A percentile compares a stretch with the other conserved stretches of the same genome.
Conservation (phyloP, 2,329 filamentous ascomycete genomes). For the Pyrenophora graminea region DNA sequence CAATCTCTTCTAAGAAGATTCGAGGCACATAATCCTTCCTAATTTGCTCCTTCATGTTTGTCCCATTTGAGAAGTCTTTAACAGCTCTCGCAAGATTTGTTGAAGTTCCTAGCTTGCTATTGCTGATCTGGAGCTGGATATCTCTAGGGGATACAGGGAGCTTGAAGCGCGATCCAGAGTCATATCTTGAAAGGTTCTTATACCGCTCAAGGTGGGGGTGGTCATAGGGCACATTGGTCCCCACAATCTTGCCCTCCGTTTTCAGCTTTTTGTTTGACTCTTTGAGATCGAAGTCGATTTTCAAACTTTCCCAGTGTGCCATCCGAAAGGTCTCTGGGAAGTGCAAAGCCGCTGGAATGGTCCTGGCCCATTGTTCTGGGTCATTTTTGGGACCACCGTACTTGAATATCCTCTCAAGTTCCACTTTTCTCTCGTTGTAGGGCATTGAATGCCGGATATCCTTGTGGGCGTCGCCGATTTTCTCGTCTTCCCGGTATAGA, state of each 20-base stretch:
- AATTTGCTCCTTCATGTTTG: background rate
- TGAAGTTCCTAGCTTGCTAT: constrained; percentile 9
- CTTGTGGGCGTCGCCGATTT: background rate
- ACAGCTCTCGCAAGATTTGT: constrained; percentile 10
- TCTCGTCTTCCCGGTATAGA: constrained; percentile 2
- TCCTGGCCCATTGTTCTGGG: constrained; percentile 27
- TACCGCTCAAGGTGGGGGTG: constrained; percentile 14
- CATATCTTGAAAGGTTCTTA: constrained; percentile 19
- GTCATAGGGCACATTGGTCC: constrained; percentile 25
- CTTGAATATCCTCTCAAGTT: constrained; percentile 18
- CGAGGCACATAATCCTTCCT: constrained; percentile 20
- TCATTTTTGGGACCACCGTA: constrained; percentile 35
- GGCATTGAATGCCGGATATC: background rate
- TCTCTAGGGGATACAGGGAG: constrained; percentile 16
- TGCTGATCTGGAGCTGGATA: constrained; percentile 1
- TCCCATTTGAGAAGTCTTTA: constrained; percentile 12
- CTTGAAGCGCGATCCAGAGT: constrained; percentile 39
- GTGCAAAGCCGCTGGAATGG: constrained; percentile 25
- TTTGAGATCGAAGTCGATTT: constrained; percentile 32
- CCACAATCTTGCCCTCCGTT: constrained; percentile 9
- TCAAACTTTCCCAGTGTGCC: constrained; percentile 37
- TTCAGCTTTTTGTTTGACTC: constrained; percentile 16
- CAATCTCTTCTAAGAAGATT: constrained; percentile 25
- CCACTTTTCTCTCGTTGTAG: background rate
- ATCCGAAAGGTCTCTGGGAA: constrained; percentile 37